Evolutionary conservation across 2,329 filamentous ascomycete species (phyloP), one percentile per base, ranked within the genome.

Genomic region (Diaporthe velutina): DNA sequence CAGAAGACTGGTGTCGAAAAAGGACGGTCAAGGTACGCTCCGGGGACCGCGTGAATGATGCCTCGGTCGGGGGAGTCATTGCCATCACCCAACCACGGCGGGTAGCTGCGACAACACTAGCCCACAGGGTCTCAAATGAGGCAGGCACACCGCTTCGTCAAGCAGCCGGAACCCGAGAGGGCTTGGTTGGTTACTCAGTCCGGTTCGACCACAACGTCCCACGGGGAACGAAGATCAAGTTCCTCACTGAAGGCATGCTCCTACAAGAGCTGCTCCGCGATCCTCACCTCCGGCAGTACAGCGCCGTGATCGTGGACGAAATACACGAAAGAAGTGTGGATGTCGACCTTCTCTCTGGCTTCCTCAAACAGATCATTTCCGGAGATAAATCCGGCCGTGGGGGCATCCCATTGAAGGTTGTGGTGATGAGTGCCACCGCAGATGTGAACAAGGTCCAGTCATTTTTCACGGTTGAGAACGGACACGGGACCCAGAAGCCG

Each of bases 371-470:
- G 76, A 90, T 98, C 61, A 85, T 97, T 1, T 86, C 88, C 0
- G 87, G 89, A 3, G 87, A 92, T 73, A 89, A 90, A 50, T 87
- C 90, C 58, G 92, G 92, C 9, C 90, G 93, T 6, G 92, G 93
- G 10, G 94, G 93, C 7, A 86, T 93, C 40, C 92, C 94, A 1
- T 85, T 99, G 73, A 98, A 98, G 82, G 92, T 98, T 4, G 90
- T 98, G 45, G 91, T 98, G 81, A 99, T 99, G 97, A 98, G 96
- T 88, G 97, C 97, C 67, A 99, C 97, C 9, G 95, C 95, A 50
- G 95, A 98, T 82, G 92, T 98, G 74, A 93, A 96, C 75, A 91
- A 90, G 73, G 91, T 98, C 42, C 88, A 91, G 57, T 86, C 86
- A 0, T 98, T 98, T 82, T 98, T 98, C 85, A 60, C 71, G 52